Percentiles rank a stretch among this genome's conserved stretches.
Evolutionary conservation across 2,329 filamentous ascomycete genomes (phyloP).

Genomic region (Pseudogymnoascus pannorum): DNA sequence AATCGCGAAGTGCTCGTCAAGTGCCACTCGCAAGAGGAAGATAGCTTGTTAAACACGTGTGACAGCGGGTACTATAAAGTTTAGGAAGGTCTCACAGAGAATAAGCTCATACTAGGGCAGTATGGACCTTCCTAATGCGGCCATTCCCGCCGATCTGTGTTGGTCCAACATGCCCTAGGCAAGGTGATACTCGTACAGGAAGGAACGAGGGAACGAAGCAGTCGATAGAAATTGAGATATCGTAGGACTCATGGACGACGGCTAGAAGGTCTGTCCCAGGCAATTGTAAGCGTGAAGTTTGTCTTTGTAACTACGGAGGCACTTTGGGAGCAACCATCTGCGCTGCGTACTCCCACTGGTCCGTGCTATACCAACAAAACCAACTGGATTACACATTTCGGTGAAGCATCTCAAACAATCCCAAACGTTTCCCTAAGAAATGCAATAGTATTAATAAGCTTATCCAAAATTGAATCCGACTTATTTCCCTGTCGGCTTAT

Average conservation of each 20-base stretch:
- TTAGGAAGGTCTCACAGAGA: neutral
- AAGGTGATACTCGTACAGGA: neutral
- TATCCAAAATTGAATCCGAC: neutral
- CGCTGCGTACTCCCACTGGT: neutral
- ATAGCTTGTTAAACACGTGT: neutral
- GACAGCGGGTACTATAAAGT: neutral
- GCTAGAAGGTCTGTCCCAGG: neutral
- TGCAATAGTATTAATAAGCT: neutral
- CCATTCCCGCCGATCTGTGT: too few species aligned
- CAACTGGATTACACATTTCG: neutral
- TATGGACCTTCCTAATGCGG: slow-evolving; percentile 3
- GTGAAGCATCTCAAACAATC: neutral
- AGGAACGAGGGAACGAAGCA: neutral
- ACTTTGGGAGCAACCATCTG: neutral
- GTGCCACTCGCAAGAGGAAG: neutral
- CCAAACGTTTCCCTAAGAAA: too few species aligned
- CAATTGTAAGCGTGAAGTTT: neutral
- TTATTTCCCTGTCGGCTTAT: neutral
- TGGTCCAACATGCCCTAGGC: neutral
- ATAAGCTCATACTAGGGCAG: neutral
- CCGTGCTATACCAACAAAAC: neutral
- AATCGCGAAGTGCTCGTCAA: neutral
- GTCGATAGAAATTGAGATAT: neutral
- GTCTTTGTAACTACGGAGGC: neutral
- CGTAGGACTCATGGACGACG: neutral